Evolutionary conservation across 768 basidiomycete species (phyloP).

Genomic region (Hericium alpestre): DNA sequence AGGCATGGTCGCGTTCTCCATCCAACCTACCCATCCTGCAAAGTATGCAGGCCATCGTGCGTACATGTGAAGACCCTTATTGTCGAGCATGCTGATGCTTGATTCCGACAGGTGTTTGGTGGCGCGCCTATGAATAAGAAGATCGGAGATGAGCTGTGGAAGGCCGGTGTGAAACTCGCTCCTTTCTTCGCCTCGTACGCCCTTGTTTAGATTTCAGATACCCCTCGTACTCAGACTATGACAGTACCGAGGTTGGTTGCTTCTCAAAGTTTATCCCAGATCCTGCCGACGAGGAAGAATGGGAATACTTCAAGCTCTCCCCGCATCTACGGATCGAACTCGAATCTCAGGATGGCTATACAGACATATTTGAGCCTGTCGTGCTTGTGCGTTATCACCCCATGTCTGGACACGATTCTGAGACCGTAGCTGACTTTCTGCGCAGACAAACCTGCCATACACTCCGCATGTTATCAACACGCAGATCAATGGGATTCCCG

Average conservation of each 20-base stretch:
- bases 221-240: background rate
- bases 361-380: slow-evolving; percentile 25
- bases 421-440: no score
- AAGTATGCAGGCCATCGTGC: slow-evolving; percentile 9
- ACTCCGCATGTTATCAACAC: no score
- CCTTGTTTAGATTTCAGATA: background rate
- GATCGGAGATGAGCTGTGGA: slow-evolving; percentile 23
- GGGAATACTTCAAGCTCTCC: slow-evolving; percentile 28
- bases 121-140: slow-evolving; percentile 28
- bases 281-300: slow-evolving; percentile 6
- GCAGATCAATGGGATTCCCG: background rate
- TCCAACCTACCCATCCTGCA: slow-evolving; percentile 4
- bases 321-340: slow-evolving; percentile 17
- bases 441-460: no score
- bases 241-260: slow-evolving; percentile 15
- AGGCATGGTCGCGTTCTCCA: slow-evolving; percentile 15
- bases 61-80: background rate
- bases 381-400: slow-evolving; percentile 22
- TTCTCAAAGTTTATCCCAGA: slow-evolving; percentile 1
- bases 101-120: slow-evolving; percentile 20
- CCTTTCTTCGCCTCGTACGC: slow-evolving; percentile 29
- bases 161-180: slow-evolving; percentile 22
- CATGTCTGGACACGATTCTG: no score
- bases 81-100: background rate
- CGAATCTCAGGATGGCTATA: slow-evolving; percentile 22